phyloP scores from a whole-genome alignment of 2,329 filamentous ascomycete species.

The Myriosclerotinia scirpicola region DNA sequence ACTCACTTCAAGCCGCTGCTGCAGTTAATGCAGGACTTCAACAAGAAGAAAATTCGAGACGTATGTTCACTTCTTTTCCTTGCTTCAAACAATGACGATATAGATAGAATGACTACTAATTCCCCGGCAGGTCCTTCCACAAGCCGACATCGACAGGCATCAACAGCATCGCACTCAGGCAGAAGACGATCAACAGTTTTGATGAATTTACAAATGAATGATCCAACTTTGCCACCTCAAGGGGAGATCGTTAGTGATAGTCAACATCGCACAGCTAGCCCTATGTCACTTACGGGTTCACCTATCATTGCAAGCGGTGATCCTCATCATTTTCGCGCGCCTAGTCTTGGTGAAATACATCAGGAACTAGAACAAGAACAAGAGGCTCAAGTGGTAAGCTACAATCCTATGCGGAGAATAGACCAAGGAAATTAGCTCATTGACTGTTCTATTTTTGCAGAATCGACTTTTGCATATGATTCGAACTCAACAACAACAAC shows the following conservation, averaged over 20 bases:
- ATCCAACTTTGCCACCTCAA: slow-evolving; percentile 64
- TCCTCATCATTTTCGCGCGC: slow-evolving; percentile 64
- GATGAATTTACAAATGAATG: slow-evolving; percentile 73
- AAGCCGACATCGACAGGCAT: slow-evolving; percentile 46
- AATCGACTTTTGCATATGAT: slow-evolving; percentile 79
- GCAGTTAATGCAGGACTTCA: slow-evolving; percentile 76
- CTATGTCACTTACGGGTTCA: slow-evolving; percentile 50
- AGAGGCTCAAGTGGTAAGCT: slow-evolving; percentile 69
- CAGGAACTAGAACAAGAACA: slow-evolving; percentile 79
- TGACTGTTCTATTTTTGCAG: slow-evolving; percentile 42
- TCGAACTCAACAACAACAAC: slow-evolving; percentile 70
- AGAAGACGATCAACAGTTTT: slow-evolving; percentile 67
- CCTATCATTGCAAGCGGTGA: slow-evolving; percentile 47
- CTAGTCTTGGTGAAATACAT: slow-evolving; percentile 74
- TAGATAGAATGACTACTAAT: slow-evolving; percentile 18
- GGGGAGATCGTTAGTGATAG: slow-evolving; percentile 64
- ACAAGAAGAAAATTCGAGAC: slow-evolving; percentile 57
- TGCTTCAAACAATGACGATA: background rate
- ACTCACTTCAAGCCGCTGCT: slow-evolving; percentile 73
- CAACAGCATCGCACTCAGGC: slow-evolving; percentile 46
- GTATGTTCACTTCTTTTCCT: slow-evolving; percentile 43
- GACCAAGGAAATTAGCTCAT: background rate
- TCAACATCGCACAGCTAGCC: slow-evolving; percentile 45
- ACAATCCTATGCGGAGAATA: background rate
- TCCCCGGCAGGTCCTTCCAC: slow-evolving; percentile 47